phyloP scores from a whole-genome alignment of 2,329 filamentous ascomycete genomes.

The Raffaelea ambrosiae region DNA sequence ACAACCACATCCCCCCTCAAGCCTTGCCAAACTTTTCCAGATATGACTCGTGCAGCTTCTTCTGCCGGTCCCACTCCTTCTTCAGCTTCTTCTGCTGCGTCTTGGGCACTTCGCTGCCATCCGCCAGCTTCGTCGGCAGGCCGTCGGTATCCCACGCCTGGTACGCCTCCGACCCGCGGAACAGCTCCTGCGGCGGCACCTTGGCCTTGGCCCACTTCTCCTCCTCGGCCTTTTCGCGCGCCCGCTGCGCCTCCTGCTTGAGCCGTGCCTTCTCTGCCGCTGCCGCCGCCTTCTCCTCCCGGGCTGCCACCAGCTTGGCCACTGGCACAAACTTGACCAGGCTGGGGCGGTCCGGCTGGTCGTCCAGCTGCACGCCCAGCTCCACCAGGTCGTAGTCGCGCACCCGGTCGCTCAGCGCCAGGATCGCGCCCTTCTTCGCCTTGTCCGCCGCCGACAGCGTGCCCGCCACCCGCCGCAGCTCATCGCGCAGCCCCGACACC shows the following conservation, averaged over 20 bases:
- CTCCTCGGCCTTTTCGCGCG: slow-evolving; percentile 25
- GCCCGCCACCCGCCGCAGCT: slow-evolving; percentile 22
- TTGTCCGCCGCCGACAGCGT: not conserved
- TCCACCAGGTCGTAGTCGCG: slow-evolving; percentile 58
- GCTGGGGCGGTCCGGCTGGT: slow-evolving; percentile 48
- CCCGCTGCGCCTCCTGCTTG: slow-evolving; percentile 32
- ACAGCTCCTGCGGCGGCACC: slow-evolving; percentile 21
- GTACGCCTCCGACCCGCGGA: slow-evolving; percentile 40
- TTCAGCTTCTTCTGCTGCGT: slow-evolving; percentile 54
- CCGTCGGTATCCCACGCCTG: slow-evolving; percentile 60
- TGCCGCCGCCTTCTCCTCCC: slow-evolving; percentile 43
- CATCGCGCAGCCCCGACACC: slow-evolving; percentile 29
- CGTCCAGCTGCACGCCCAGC: slow-evolving; percentile 62
- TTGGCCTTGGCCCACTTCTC: slow-evolving; percentile 18
- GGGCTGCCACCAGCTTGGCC: slow-evolving; percentile 40
- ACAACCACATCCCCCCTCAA: not conserved
- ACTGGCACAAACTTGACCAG: slow-evolving; percentile 56
- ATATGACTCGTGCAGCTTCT: slow-evolving; percentile 55
- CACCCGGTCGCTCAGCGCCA: slow-evolving; percentile 57
- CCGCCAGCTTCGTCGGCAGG: slow-evolving; percentile 50
- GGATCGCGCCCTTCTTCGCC: slow-evolving; percentile 19
- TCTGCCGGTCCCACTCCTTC: slow-evolving; percentile 66
- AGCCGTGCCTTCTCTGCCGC: slow-evolving; percentile 40
- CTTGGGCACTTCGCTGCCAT: slow-evolving; percentile 59
- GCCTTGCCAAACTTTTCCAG: slow-evolving; percentile 14